Conservation (phyloP, 2,329 filamentous ascomycete species). For the Tolypocladium sp. region DNA sequence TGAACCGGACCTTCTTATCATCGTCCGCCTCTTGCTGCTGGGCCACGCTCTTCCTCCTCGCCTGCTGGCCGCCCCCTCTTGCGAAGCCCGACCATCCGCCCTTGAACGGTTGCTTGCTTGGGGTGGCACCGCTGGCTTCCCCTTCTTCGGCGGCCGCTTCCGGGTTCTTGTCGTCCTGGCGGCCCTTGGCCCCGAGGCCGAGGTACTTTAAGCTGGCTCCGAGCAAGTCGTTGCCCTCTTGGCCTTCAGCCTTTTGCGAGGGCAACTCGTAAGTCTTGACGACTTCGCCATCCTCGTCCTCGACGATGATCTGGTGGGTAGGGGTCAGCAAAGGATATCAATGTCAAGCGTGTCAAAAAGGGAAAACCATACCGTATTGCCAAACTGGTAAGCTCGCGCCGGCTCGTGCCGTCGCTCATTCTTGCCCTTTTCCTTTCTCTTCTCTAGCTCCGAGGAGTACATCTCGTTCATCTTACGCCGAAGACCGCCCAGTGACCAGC, state of each 20-base stretch:
- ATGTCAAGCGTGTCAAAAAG: background rate
- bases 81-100: constrained; percentile 42
- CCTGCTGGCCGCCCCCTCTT: constrained; percentile 24
- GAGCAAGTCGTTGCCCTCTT: constrained; percentile 28
- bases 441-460: constrained; percentile 51
- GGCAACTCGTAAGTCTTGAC: constrained; percentile 76
- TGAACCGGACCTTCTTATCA: constrained; percentile 66
- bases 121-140: constrained; percentile 19
- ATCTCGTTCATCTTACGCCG: constrained; percentile 42
- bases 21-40: constrained; percentile 46
- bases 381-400: constrained; percentile 77
- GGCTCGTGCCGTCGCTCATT: constrained; percentile 55
- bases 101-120: constrained; percentile 30
- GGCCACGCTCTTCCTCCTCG: constrained; percentile 28
- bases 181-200: constrained; percentile 38
- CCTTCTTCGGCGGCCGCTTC: constrained; percentile 18
- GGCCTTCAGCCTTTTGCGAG: constrained; percentile 34
- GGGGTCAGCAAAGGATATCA: background rate
- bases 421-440: constrained; percentile 54
- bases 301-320: constrained; percentile 62
- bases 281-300: constrained; percentile 79
- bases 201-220: constrained; percentile 43
- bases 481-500: constrained; percentile 28
- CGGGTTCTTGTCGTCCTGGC: constrained; percentile 27
- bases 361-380: constrained; percentile 53